Base-by-base conservation (phyloP, 208 protist species). In the Crithidia fasciculata region DNA sequence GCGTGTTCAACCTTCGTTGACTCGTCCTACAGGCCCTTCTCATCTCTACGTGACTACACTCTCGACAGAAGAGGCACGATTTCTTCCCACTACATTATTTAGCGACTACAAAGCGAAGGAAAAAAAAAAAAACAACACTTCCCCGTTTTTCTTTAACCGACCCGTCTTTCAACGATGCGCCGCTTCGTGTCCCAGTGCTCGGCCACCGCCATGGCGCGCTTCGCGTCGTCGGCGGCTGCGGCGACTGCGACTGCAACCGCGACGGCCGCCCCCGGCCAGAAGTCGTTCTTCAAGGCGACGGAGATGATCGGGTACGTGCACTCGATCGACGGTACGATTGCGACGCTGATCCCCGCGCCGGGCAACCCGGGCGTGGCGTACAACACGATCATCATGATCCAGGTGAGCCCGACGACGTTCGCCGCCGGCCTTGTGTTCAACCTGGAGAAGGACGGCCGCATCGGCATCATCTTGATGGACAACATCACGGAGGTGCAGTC, bases 241-340 rank as follows among this genome's bases (percentile, higher is more conserved):
- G 79, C 41, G n/a, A 53, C 69, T 45, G 63, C 84, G n/a, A 70
- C 80, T 49, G 71, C 78, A 54, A 28, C 52, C 39, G 18, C 19
- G 36, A 60, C 60, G 60, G 67, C 70, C 13, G 78, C 81, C 55
- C 73, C 83, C 52, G 84, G 82, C 54, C 85, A 89, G 76, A 94
- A 95, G 74, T 88, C 86, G 15, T 89, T 89, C 77, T 93, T 93
- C 71, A 93, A 93, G 78, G 84, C 86, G 28, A 96, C 86, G 44
- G 84, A 93, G 85, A 90, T 94, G 79, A 91, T 96, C 74, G 90
- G 90, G 40, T 91, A 93, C 68, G 88, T 95, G 60, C 90, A 95
- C 78, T 93, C 90, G 16, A 95, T 95, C 73, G 90, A 95, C 72
- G 90, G 90, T 67, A 95, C 90, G 28, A 93, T 95, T 73, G 90